phyloP scores from a whole-genome alignment of 1,139 yeast species.

The Spathaspora sp. region DNA sequence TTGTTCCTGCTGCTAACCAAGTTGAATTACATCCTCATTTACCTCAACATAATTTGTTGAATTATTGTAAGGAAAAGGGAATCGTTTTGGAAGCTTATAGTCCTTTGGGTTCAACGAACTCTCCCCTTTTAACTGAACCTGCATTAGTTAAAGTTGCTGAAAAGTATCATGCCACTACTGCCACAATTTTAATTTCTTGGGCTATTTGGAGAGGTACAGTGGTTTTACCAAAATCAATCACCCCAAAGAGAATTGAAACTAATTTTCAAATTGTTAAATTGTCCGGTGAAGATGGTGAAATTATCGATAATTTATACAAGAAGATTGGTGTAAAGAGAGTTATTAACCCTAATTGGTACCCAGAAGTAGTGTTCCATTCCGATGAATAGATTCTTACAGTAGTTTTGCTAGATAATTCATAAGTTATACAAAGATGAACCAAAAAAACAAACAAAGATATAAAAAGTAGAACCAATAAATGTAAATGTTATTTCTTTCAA shows the following conservation, averaged over 20 bases:
- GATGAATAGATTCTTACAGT: conserved; percentile 7
- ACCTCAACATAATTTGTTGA: conserved; percentile 65
- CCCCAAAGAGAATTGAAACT: conserved; percentile 55
- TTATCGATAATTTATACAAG: conserved; percentile 41
- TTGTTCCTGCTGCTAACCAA: conserved; percentile 72
- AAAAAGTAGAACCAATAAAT: background rate
- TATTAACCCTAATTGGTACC: conserved; percentile 40
- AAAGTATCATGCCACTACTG: conserved; percentile 54
- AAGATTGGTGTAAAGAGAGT: conserved; percentile 51
- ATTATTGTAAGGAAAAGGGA: conserved; percentile 51
- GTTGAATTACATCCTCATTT: conserved; percentile 74
- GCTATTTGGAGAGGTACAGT: conserved; percentile 67
- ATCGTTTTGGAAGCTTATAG: conserved; percentile 74
- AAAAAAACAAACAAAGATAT: background rate
- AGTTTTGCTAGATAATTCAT: conserved; percentile 1
- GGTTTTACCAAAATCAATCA: conserved; percentile 73
- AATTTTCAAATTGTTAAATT: conserved; percentile 57
- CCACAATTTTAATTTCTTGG: conserved; percentile 70
- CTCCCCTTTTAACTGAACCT: conserved; percentile 59
- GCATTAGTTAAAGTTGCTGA: conserved; percentile 52
- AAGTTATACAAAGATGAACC: background rate
- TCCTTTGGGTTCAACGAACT: conserved; percentile 72
- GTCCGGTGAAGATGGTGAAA: conserved; percentile 52
- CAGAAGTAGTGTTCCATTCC: conserved; percentile 18
- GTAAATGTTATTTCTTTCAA: background rate